Evolutionary conservation across 768 basidiomycete genomes (phyloP), one percentile per base, ranked within the genome.

Genomic region (Pholiota molesta): DNA sequence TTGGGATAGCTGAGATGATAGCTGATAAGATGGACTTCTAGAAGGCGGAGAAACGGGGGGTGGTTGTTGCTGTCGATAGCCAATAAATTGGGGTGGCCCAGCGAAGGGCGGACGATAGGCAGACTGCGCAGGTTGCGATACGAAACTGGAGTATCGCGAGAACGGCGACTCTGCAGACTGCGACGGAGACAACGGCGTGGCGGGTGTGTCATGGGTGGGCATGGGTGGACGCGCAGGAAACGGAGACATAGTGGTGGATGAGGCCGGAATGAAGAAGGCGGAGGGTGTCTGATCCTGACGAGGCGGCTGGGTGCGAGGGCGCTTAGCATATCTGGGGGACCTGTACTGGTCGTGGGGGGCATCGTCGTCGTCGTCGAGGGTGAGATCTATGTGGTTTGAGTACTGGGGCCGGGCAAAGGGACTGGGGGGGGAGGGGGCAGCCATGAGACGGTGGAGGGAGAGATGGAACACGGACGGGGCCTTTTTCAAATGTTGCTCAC

Each of bases 361-460:
- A 65, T 75, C 66, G 65, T 70, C 72, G 62, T 78, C 77, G 68
- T 77, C 73, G 68, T 89, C 89, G 63, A 79, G 76, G 26, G 88
- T 91, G 63, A 91, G 81, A 79, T 91, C 90, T 72, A 91, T 91
- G 66, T 81, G 84, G 66, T 83, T 79, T 53, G 75, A 74, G 62
- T 78, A 73, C 21, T 75, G 72, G 9, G 76, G 77, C 40, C 66
- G 75, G 55, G 71, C 29, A 6, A 71, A 53, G 71, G 71, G 45
- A 55, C 71, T 68, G 57, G 74, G 74, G 64, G 61, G 63, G 16
- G 72, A 61, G 14, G 67, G 62, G 44, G 72, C 64, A 57, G 71
- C 69, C 71, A 72, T 72, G 64, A 57, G 53, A 40, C 26, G 55
- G 60, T 57, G 53, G 66, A 67, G 65, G 66, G 69, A 64, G 60